Evolutionary conservation across 768 basidiomycete genomes (phyloP), one percentile per base, ranked within the genome.

Genomic region (Mycena venus): DNA sequence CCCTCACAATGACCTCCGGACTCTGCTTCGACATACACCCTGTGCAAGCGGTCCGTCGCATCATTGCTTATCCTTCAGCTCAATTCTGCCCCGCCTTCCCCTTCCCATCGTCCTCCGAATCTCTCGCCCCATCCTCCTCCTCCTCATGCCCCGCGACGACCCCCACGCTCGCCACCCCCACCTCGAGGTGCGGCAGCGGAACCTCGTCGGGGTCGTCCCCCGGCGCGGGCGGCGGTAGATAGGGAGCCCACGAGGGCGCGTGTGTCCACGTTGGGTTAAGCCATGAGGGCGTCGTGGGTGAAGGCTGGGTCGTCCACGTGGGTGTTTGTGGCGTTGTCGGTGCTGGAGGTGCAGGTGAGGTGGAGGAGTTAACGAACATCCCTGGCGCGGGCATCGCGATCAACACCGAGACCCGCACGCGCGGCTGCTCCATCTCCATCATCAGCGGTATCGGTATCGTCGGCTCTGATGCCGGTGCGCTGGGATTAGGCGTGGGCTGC

Each of bases 371-470:
- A 17, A 42, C n/a, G 34, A 76, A 67, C 40, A 68, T 51, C 23
- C 44, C 67, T 40, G 67, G 73, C 12, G 71, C 68, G 23, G 88
- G 88, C 88, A 88, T 87, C 6, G 88, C 87, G 47, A 88, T 85
- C 36, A 88, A 79, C 21, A 88, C 86, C 0, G 85, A 83, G 34
- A 88, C 82, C 40, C 81, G 82, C 29, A 88, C 79, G 53, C 78
- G 68, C 38, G 82, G 74, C 58, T 79, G 79, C 23, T 66, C 70
- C 8, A 59, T 47, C 49, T 15, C 23, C 17, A 17, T 78, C 70
- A 65, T 70, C n/a, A n/a, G n/a, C 51, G 51, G 21, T 12, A 2
- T 6, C 1, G 25, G 12, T n/a, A 7, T 51, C 5, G 21, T 29
- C 19, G 49, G 15, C 17, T 58, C 10, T 9, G 15, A 23, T 12